These are phyloP conservation scores for Russula emetica DNA, from an alignment of 768 basidiomycete species.

Conservation along the genomic window DNA sequence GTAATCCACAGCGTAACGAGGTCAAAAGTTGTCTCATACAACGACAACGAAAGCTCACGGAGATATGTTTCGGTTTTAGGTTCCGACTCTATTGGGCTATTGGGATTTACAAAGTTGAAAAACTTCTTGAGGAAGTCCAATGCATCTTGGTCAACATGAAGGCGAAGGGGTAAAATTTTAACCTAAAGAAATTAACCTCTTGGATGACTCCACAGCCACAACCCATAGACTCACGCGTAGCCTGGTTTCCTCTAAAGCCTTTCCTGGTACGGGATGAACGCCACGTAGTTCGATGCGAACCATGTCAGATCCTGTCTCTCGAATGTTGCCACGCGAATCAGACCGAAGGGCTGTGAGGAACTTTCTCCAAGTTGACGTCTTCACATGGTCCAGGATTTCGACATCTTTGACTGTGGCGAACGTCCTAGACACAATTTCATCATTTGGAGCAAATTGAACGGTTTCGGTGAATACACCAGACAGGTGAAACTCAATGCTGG, in stretches of 20 bases:
- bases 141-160: constrained; percentile 98
- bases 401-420: constrained; percentile 65
- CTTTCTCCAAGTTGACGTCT: constrained; percentile 97
- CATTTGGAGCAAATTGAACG: constrained; percentile 56
- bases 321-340: constrained; percentile 81
- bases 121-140: constrained; percentile 97
- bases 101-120: constrained; percentile 77
- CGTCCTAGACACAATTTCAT: constrained; percentile 57
- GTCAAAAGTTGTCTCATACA: constrained; percentile 4
- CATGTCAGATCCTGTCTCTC: constrained; percentile 93
- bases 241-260: constrained; percentile 69
- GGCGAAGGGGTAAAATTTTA: constrained; percentile 81
- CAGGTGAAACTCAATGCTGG: constrained; percentile 83
- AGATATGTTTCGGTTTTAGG: constrained; percentile 57
- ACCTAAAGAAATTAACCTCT: constrained; percentile 46
- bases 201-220: background rate
- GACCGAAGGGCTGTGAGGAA: constrained; percentile 84
- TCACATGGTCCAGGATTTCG: constrained; percentile 96
- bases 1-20: background rate
- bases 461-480: constrained; percentile 58
- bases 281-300: constrained; percentile 76
- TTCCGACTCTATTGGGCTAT: constrained; percentile 39
- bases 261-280: constrained; percentile 66
- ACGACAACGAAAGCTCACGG: constrained; percentile 46
- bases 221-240: constrained; percentile 53